These are phyloP conservation scores for Nakaseomyces glabratus DNA, from an alignment of 1,139 yeast species.

Conservation along the genomic window DNA sequence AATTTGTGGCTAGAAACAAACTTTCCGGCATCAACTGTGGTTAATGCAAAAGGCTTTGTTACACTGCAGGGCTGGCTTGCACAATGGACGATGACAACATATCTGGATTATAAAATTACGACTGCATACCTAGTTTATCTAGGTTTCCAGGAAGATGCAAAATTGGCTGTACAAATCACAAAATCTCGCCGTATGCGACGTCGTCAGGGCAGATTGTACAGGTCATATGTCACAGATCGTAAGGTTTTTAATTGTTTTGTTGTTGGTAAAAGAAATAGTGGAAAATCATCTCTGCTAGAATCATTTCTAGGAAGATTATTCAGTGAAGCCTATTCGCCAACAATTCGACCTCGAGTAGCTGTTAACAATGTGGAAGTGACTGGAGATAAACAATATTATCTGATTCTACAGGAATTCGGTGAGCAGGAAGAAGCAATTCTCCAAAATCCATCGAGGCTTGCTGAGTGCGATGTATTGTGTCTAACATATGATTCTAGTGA, in stretches of 20 bases:
- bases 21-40: slow-evolving; percentile 79
- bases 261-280: slow-evolving; percentile 76
- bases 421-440: slow-evolving; percentile 77
- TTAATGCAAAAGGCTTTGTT: slow-evolving; percentile 81
- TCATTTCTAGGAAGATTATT: slow-evolving; percentile 71
- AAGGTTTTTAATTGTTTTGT: slow-evolving; percentile 87
- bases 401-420: slow-evolving; percentile 83
- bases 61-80: slow-evolving; percentile 97
- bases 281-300: slow-evolving; percentile 74
- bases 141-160: slow-evolving; percentile 55
- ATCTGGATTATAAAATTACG: slow-evolving; percentile 71
- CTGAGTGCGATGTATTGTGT: slow-evolving; percentile 86
- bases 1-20: slow-evolving; percentile 73
- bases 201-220: slow-evolving; percentile 54
- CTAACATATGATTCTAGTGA: slow-evolving; percentile 88
- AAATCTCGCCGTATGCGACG: slow-evolving; percentile 63
- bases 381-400: slow-evolving; percentile 92
- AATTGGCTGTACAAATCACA: slow-evolving; percentile 68
- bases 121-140: slow-evolving; percentile 80
- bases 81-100: slow-evolving; percentile 95
- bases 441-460: slow-evolving; percentile 60
- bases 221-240: slow-evolving; percentile 68
- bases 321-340: slow-evolving; percentile 68
- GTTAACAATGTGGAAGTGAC: slow-evolving; percentile 90
- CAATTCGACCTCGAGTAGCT: slow-evolving; percentile 69